Base-by-base conservation (phyloP, 352 stramenopile species). In the Plasmopara viticola region DNA sequence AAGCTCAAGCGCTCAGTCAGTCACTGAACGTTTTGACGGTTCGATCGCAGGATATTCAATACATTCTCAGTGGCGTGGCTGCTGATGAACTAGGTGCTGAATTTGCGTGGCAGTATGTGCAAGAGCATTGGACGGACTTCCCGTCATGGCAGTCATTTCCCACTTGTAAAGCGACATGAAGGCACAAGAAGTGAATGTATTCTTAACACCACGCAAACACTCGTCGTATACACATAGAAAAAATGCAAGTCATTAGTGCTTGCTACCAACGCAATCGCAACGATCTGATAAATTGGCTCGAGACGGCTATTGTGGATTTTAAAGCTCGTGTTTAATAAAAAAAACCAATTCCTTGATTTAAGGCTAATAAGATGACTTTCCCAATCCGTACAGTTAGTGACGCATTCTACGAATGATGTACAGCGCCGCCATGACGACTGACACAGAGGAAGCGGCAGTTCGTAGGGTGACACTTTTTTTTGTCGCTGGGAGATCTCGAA, bases 31-130 rank as follows among this genome's bases (percentile, higher is more conserved):
- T 55, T 87, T 70, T 72, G 56, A 70, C 39, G 45, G 82, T 95
- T n/a, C 78, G 81, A 17, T 82, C 71, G 34, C 82, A 94, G 62
- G 83, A 95, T 57, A 93, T 87, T 43, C 72, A 88, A 52, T 86
- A 83, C 55, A 52, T 84, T 4, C 90, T 94, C 45, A 65, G 53
- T 35, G 86, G 80, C 42, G 78, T 95, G 13, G 74, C 78, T 0
- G 58, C 65, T 15, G 79, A 91, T 47, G 61, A 64, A 25, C 55
- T 54, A 18, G 84, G 74, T 30, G 72, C 74, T 1, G 49, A 56
- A 18, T 66, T 80, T 18, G 69, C 75, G 20, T 94, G 83, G 85
- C 34, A 78, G 48, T 94, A 90, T 54, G 61, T 94, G 38, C 66
- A 87, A 60, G 58, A 78, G 10, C 54, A 94, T 62, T 90, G 84